phyloP scores from a whole-genome alignment of 2,329 filamentous ascomycete genomes.

The Remersonia thermophila region DNA sequence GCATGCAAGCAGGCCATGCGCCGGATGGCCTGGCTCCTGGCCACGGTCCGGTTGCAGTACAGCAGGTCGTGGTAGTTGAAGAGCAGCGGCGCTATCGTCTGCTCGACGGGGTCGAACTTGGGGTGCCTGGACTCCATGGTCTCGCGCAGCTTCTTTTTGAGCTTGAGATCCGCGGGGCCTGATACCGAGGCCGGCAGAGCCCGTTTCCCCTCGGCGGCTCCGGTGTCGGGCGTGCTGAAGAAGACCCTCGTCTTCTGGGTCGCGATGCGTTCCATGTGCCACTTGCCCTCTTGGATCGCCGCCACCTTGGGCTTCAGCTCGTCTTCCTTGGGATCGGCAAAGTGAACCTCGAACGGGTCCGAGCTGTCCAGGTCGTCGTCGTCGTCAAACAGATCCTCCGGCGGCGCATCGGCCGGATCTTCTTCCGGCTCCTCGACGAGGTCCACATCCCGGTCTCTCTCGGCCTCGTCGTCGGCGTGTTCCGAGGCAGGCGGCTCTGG shows the following conservation, averaged over 20 bases:
- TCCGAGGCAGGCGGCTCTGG: constrained; percentile 6
- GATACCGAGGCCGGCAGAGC: constrained; percentile 25
- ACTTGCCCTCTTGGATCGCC: constrained; percentile 37
- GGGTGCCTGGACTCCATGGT: constrained; percentile 40
- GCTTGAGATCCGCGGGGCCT: constrained; percentile 37
- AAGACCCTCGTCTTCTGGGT: constrained; percentile 37
- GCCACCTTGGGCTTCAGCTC: constrained; percentile 42
- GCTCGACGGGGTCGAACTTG: constrained; percentile 49
- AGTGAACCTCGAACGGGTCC: constrained; percentile 76
- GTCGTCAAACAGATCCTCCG: constrained; percentile 27
- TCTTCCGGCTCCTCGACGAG: constrained; percentile 34
- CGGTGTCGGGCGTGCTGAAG: constrained; percentile 32
- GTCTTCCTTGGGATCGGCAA: constrained; percentile 53
- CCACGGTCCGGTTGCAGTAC: constrained; percentile 57
- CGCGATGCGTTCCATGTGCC: constrained; percentile 35
- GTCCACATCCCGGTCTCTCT: constrained; percentile 28
- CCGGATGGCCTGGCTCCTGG: constrained; percentile 57
- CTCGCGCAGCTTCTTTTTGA: constrained; percentile 59
- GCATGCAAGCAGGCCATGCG: constrained; percentile 69
- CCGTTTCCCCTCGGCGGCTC: constrained; percentile 20
- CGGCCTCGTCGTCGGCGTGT: constrained; percentile 22
- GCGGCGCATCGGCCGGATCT: constrained; percentile 25
- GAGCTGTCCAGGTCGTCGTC: constrained; percentile 34
- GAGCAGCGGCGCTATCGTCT: constrained; percentile 55
- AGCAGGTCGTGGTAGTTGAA: constrained; percentile 77